Evolutionary conservation across 2,329 filamentous ascomycete species (phyloP).

Genomic region (Verticillium tricorpus): DNA sequence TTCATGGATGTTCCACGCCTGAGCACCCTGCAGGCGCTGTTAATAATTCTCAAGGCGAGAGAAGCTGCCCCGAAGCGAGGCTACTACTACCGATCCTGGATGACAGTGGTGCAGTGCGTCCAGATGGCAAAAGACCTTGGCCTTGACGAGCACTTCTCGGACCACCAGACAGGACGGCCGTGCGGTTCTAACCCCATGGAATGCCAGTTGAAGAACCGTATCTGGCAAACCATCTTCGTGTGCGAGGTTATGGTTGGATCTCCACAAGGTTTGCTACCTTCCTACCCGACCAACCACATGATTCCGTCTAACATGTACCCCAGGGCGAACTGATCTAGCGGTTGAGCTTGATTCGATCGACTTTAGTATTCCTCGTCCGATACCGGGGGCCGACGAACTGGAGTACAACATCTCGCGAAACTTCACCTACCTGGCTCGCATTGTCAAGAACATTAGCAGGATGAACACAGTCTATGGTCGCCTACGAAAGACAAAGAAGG

Average conservation of each 20-base stretch:
- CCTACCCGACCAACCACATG: not conserved
- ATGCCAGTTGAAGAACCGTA: slow-evolving; percentile 76
- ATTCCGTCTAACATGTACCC: not conserved
- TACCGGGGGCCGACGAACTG: slow-evolving; percentile 64
- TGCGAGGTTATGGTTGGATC: slow-evolving; percentile 91
- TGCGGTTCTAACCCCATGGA: slow-evolving; percentile 70
- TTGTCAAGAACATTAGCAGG: slow-evolving; percentile 71
- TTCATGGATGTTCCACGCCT: slow-evolving; percentile 90
- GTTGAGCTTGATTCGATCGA: slow-evolving; percentile 75
- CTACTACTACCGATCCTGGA: slow-evolving; percentile 97
- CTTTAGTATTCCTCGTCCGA: slow-evolving; percentile 59
- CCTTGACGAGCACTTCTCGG: slow-evolving; percentile 78
- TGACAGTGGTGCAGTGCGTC: slow-evolving; percentile 86
- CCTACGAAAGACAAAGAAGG: slow-evolving; percentile 63
- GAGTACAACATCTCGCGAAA: slow-evolving; percentile 79
- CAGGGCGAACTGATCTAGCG: slow-evolving; percentile 73
- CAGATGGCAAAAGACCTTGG: slow-evolving; percentile 92
- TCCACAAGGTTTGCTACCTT: slow-evolving; percentile 65
- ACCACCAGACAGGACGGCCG: slow-evolving; percentile 65
- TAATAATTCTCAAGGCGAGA: slow-evolving; percentile 84
- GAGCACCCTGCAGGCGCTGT: slow-evolving; percentile 84
- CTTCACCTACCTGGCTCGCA: slow-evolving; percentile 74
- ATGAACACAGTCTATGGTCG: slow-evolving; percentile 73
- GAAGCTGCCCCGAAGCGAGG: slow-evolving; percentile 90
- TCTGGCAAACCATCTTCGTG: slow-evolving; percentile 86